Evolutionary conservation across 352 stramenopile genomes (phyloP).

Genomic region (Phytophthora pistaciae): DNA sequence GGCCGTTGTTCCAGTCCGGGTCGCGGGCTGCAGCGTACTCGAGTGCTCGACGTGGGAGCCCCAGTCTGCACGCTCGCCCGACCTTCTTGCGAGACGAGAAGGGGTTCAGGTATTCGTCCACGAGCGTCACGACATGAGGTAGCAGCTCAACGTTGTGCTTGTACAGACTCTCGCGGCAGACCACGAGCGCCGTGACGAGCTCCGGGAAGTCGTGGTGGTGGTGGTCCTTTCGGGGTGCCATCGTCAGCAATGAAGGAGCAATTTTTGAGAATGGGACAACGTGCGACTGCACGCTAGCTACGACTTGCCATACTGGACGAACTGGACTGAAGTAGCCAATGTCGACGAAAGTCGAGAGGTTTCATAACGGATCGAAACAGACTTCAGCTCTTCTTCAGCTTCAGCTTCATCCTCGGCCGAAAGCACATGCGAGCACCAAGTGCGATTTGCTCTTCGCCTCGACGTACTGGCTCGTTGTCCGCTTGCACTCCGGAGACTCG

Average conservation of each 20-base stretch:
- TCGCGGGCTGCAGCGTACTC: slow-evolving; percentile 23
- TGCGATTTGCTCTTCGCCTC: not conserved
- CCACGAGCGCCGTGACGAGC: not conserved
- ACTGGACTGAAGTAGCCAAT: not conserved
- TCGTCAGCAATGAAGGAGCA: not conserved
- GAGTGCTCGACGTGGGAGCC: slow-evolving; percentile 10
- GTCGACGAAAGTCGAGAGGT: not conserved
- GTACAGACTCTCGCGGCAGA: slow-evolving; percentile 17
- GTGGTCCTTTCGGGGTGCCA: not conserved
- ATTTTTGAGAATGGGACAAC: not conserved
- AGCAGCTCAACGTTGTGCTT: slow-evolving; percentile 24
- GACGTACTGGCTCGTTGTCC: not conserved
- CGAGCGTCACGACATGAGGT: slow-evolving; percentile 20
- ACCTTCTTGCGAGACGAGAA: slow-evolving; percentile 25
- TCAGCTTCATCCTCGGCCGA: not conserved
- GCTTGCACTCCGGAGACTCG: not conserved
- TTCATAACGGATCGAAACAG: not conserved
- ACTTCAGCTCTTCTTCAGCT: not conserved
- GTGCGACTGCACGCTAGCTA: not conserved
- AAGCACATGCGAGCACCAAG: not conserved
- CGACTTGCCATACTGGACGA: not conserved
- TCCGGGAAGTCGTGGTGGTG: not conserved
- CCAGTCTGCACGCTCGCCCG: slow-evolving; percentile 14
- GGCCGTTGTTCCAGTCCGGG: slow-evolving; percentile 16
- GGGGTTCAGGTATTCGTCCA: slow-evolving; percentile 24